These are phyloP conservation scores for Mycosarcoma mackinlayi DNA, from an alignment of 1,284 basidiomycete species.

Conservation along the genomic window DNA sequence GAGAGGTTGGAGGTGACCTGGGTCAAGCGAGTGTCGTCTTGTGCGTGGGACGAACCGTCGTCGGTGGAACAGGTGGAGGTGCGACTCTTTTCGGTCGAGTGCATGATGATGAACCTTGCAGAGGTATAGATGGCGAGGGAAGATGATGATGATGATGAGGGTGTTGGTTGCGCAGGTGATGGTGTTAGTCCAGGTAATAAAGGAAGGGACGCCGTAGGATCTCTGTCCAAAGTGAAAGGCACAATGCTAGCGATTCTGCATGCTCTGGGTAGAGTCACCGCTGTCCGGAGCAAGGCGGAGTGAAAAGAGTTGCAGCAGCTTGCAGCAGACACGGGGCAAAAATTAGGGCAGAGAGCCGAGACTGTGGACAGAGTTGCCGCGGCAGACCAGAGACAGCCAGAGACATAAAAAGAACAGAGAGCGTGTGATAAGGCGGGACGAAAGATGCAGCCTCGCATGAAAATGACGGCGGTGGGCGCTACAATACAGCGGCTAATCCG, in stretches of 20 bases:
- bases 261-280: too few species aligned
- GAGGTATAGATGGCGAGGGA: too few species aligned
- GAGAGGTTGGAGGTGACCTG: constrained; percentile 23
- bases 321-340: too few species aligned
- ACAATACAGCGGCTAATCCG: too few species aligned
- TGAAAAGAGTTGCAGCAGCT: background rate
- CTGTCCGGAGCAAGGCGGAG: background rate
- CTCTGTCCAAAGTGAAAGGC: too few species aligned
- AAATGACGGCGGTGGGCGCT: background rate
- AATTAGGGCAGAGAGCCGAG: too few species aligned
- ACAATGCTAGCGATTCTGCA: too few species aligned
- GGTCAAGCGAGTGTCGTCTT: constrained; percentile 22
- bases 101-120: constrained; percentile 14
- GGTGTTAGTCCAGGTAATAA: background rate
- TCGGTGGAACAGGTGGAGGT: constrained; percentile 38
- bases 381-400: background rate
- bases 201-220: background rate
- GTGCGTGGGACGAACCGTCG: constrained; percentile 22
- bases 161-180: constrained; percentile 3
- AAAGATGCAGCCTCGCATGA: background rate
- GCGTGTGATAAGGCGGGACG: background rate
- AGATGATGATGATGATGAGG: background rate
- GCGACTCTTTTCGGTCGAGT: constrained; percentile 26
- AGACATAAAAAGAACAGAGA: background rate
- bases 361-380: background rate